Evolutionary conservation across 2,329 filamentous ascomycete species (phyloP), one percentile per base, ranked within the genome.

Genomic region (Aspergillus amoenus): DNA sequence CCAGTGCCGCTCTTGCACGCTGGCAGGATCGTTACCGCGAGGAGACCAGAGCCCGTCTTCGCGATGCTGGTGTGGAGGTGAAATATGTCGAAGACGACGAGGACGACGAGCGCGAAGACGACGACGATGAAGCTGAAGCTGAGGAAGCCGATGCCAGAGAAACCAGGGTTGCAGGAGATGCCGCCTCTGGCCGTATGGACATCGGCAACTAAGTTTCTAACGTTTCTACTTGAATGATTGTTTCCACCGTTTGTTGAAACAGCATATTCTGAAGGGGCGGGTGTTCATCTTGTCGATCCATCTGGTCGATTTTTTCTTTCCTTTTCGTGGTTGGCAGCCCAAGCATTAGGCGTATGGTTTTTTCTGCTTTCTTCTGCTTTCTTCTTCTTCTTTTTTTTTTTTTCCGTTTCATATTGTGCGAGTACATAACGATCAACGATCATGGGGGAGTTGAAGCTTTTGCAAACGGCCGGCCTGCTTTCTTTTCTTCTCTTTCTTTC

Each of bases 1-100:
- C 92, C 4, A 84, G 89, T 15, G 93, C 94, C 0, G 88, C 93
- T 3, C 80, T 99, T 65, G 87, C 92, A 64, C 85, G 94, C 68
- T 99, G 94, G 94, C 94, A 99, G 77, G 88, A 90, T 70, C 82
- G 81, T 44, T 85, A 90, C 71, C 83, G 92, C 59, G 88, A 93
- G 55, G 87, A 92, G 46, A 91, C 96, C 88, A 88, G 91, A 67
- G 82, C 86, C 53, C 82, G 93, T 42, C 80, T 99, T 62, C 82
- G 88, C 65, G 86, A 87, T 60, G 75, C 78, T 34, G 79, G 79
- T 32, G 82, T 97, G 13, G 90, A 96, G 59, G 88, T 87, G 57
- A 89, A 89, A 0, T 96, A 96, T 45, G 81, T 84, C 1, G 86
- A 88, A 27, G 88, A 91, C 5, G 84, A 85, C 2, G 85, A 87